Base-by-base conservation (phyloP, 2,329 filamentous ascomycete species). In the Fusarium decemcellulare region DNA sequence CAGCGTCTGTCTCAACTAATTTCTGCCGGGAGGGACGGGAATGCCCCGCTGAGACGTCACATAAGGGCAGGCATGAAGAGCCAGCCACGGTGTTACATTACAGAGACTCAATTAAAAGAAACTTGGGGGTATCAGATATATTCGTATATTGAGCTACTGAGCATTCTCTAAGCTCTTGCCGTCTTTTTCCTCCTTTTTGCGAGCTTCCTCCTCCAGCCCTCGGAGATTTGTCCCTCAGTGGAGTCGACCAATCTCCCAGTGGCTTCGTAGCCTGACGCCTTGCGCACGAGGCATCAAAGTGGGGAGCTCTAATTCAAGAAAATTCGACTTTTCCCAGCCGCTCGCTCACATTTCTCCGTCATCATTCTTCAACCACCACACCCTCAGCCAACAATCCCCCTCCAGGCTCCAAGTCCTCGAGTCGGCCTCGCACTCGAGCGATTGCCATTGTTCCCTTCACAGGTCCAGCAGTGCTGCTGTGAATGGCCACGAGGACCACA, bases 211-310 rank as follows among this genome's bases (percentile, higher is more conserved):
- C 4, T 23, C 23, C 4, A 23, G 12, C 12, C 32, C 29, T 39
- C 12, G 30, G 55, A 50, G 37, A 9, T 34, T 12, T 9, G 9
- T 9, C 32, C 12, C n/a, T 9, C 14, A 16, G n/a, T 16, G 8
- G 8, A 42, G 39, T n/a, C 37, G 23, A 32, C 16, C 30, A 15
- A 42, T 27, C 36, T 43, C 30, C 15, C 34, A n/a, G 42, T 10
- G 30, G 39, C 10, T n/a, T 37, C 27, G 18, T 34, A 40, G 47
- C 46, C 60, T 69, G 68, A 61, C 70, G 74, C 75, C 74, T 77
- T 74, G 74, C 68, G 74, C 74, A 70, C 69, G 65, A 77, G 74
- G 75, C 75, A 76, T 63, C 71, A 75, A 75, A 71, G 73, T 75
- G 73, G 73, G 61, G 72, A 70, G 72, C 72, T 73, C 65, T 65